Conservation (phyloP, 73 alveolate species). For the Paramecium primaurelia region DNA sequence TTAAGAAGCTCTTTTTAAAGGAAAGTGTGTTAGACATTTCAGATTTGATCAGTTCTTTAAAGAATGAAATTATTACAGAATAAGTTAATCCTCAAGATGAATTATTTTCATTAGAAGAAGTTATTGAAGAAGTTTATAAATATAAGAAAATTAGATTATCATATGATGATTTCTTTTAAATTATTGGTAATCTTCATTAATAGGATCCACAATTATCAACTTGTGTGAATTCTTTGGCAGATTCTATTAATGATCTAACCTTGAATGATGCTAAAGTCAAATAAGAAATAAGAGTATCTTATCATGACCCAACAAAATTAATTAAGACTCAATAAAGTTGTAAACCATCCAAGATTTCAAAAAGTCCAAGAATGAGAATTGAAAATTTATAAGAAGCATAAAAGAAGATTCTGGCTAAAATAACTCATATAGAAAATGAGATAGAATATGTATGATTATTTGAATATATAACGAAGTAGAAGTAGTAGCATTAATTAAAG, state of each 20-base stretch:
- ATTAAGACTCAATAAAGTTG: neutral
- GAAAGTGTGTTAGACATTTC: neutral
- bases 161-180: constrained; percentile 26
- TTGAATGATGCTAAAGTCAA: neutral
- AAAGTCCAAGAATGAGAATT: constrained; percentile 12
- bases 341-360: neutral
- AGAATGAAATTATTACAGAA: neutral
- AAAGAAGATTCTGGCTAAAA: constrained; percentile 24
- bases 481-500: neutral
- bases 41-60: neutral
- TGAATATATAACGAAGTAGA: neutral
- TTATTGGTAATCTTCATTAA: neutral
- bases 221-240: constrained; percentile 19
- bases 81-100: neutral
- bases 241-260: constrained; percentile 21
- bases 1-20: neutral
- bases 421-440: neutral
- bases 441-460: neutral
- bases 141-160: neutral
- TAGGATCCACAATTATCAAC: constrained; percentile 26
- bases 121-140: neutral
- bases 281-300: neutral
- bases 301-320: neutral
- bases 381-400: constrained; percentile 4
- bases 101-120: constrained; percentile 19